A percentile compares a stretch with the other conserved stretches of the same genome.
phyloP scores from a whole-genome alignment of 208 protist genomes.

The Giardia duodenalis region DNA sequence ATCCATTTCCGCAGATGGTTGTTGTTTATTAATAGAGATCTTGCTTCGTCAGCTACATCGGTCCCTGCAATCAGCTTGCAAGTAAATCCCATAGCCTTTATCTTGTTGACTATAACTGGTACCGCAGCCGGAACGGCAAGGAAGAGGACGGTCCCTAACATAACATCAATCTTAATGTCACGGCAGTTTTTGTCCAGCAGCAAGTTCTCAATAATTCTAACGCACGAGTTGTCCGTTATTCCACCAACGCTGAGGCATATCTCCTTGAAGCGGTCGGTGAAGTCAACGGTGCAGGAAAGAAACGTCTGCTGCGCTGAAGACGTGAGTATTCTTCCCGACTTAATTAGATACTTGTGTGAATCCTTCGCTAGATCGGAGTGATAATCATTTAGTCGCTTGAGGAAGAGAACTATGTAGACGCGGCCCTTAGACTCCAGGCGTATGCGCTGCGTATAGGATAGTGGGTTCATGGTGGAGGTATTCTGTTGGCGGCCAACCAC shows the following conservation, averaged over 20 bases:
- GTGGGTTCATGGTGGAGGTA: no score
- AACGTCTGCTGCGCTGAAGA: neutral
- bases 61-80: neutral
- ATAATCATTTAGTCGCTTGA: no score
- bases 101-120: neutral
- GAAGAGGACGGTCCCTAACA: neutral
- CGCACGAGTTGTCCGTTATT: neutral
- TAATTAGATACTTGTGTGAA: neutral
- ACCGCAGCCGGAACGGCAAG: neutral
- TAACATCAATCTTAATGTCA: neutral
- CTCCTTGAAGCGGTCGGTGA: neutral
- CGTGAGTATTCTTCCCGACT: neutral
- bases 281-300: neutral
- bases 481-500: no score
- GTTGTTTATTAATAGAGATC: neutral
- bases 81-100: neutral
- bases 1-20: neutral
- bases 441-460: no score
- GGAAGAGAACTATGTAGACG: no score
- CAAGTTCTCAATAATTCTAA: neutral
- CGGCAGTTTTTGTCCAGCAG: neutral
- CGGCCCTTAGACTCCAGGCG: no score
- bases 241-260: neutral
- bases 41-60: neutral
- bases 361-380: no score